A percentile compares a stretch with the other conserved stretches of the same genome.
Evolutionary conservation across 371 early-diverging fungal species (phyloP).

Genomic region (Batkoa obscura): DNA sequence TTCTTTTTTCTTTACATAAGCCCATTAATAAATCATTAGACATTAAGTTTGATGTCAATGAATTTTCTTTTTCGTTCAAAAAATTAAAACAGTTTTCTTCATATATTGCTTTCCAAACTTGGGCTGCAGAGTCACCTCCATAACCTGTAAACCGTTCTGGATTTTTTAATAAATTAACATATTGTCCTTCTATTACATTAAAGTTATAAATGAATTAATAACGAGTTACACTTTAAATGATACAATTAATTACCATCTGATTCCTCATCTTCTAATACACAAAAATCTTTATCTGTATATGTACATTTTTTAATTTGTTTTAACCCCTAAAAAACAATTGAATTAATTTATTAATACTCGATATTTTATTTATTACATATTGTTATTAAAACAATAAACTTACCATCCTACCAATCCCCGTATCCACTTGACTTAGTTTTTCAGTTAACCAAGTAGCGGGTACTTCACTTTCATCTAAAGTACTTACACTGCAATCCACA

Average conservation of each 20-base stretch:
- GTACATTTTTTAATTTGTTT: slow-evolving; percentile 24
- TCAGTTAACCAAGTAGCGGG: slow-evolving; percentile 10
- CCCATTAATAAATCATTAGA: background rate
- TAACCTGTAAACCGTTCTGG: slow-evolving; percentile 96
- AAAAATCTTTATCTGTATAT: slow-evolving; percentile 66
- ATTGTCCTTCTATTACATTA: slow-evolving; percentile 50
- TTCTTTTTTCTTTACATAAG: slow-evolving; percentile 67
- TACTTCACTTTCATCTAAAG: slow-evolving; percentile 43
- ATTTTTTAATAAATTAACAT: slow-evolving; percentile 73
- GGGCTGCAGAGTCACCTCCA: slow-evolving; percentile 63
- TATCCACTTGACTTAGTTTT: background rate
- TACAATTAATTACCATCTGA: slow-evolving; percentile 22
- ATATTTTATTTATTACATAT: no score
- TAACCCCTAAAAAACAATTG: background rate
- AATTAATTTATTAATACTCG: no score
- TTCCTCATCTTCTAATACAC: slow-evolving; percentile 61
- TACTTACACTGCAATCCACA: slow-evolving; percentile 70
- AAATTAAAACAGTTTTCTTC: slow-evolving; percentile 92
- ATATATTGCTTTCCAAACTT: slow-evolving; percentile 89
- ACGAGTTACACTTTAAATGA: slow-evolving; percentile 7
- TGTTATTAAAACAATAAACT: background rate
- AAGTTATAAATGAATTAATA: background rate
- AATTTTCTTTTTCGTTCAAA: slow-evolving; percentile 27
- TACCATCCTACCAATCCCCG: background rate
- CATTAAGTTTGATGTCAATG: slow-evolving; percentile 24